Base-by-base conservation (phyloP, 2,329 filamentous ascomycete species). In the Byssothecium circinans region DNA sequence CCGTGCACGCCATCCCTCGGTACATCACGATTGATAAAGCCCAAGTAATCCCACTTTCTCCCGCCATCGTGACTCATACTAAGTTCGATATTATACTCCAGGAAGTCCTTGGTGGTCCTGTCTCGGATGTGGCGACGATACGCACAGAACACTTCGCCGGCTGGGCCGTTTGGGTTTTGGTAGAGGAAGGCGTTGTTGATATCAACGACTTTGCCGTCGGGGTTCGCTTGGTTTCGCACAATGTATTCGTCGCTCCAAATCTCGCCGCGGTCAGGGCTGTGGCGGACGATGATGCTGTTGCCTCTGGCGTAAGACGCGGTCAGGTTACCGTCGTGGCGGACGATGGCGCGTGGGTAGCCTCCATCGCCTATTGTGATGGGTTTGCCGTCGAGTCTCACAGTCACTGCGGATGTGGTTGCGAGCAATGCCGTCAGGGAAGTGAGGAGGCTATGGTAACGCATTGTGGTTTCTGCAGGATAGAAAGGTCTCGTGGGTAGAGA, bases 161-260 rank as follows among this genome's bases (percentile, higher is more conserved):
- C 8, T 4, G 39, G 17, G 5, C 25, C 25, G 20, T 18, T 20
- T 8, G 39, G 17, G 11, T 20, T 30, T 20, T 41, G 39, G 29
- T 25, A 41, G 7, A 41, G 29, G 29, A 41, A 41, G 10, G 29
- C 25, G 39, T 41, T 41, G 27, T 41, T 41, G 35, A 37, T 12
- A 37, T 37, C 35, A 10, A 20, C 35, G 17, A n/a, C n/a, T 22
- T 32, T 20, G 7, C 15, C 23, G 17, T 4, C 2, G 8, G 17
- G 19, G 10, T 22, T 19, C 2, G 8, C 19, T 8, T 22, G 10
- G 11, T 22, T 8, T n/a, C 23, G 25, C 12, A 41, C 39, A n/a
- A 20, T 11, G 17, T 15, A 17, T n/a, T 23, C 25, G 14, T 41
- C 17, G 15, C 18, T 22, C 39, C 39, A 41, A 11, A n/a, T 41